Conservation (phyloP, 2,329 filamentous ascomycete species). For the Clonostachys chloroleuca region DNA sequence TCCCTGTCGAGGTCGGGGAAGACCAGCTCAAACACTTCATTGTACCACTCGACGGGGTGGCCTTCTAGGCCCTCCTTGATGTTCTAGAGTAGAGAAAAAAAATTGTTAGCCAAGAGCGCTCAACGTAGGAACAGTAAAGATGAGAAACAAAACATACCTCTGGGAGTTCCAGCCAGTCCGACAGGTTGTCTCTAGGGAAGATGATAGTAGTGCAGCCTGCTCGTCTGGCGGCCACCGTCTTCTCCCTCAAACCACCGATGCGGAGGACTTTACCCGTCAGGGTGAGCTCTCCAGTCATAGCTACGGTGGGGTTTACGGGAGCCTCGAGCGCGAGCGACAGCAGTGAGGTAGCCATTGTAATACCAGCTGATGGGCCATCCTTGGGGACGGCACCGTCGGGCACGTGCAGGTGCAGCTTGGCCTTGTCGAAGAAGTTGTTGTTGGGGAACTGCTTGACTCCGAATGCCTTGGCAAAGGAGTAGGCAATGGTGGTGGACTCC, state of each 20-base stretch:
- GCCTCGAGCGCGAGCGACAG: slow-evolving; percentile 79
- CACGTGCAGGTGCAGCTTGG: slow-evolving; percentile 91
- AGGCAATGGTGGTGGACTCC: slow-evolving; percentile 91
- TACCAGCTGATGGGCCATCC: slow-evolving; percentile 87
- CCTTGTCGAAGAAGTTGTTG: slow-evolving; percentile 95
- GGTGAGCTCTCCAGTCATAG: slow-evolving; percentile 97
- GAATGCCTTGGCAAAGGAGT: slow-evolving; percentile 89
- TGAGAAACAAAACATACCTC: slow-evolving; percentile 60
- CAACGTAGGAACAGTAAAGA: neutral
- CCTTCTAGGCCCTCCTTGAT: slow-evolving; percentile 97
- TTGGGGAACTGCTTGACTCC: slow-evolving; percentile 81
- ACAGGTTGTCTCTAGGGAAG: slow-evolving; percentile 92
- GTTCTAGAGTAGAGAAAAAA: slow-evolving; percentile 56
- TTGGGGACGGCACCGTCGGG: slow-evolving; percentile 95
- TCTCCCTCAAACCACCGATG: slow-evolving; percentile 91
- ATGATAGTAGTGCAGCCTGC: slow-evolving; percentile 91
- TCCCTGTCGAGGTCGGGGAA: slow-evolving; percentile 77
- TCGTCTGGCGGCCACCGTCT: slow-evolving; percentile 90
- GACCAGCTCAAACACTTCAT: slow-evolving; percentile 85
- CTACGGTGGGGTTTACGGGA: slow-evolving; percentile 77
- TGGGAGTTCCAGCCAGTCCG: slow-evolving; percentile 95
- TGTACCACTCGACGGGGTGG: slow-evolving; percentile 88
- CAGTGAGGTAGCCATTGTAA: slow-evolving; percentile 96
- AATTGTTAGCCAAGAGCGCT: neutral
- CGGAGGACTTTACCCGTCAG: slow-evolving; percentile 94